Evolutionary conservation across 129 eudicot species (phyloP).

Genomic region (Cynara cardunculus): DNA sequence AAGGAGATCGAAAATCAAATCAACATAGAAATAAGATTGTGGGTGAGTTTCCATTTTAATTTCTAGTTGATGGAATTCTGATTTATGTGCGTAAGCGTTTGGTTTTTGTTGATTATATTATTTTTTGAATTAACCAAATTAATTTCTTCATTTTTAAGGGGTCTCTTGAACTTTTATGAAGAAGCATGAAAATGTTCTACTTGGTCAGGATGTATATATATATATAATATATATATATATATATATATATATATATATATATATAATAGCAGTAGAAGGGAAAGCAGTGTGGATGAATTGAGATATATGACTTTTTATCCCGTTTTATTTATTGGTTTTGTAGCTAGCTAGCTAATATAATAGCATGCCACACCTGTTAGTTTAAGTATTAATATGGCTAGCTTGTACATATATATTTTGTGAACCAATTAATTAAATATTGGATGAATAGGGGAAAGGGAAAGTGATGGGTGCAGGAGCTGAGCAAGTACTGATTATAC

Average conservation of each 20-base stretch:
- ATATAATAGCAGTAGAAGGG: neutral
- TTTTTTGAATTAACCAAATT: neutral
- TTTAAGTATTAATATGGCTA: constrained; percentile 8
- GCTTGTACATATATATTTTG: constrained; percentile 1
- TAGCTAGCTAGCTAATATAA: constrained; percentile 4
- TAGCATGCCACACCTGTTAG: constrained; percentile 15
- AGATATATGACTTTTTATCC: neutral
- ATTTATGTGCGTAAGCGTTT: neutral
- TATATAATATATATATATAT: too few species aligned
- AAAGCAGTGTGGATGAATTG: neutral
- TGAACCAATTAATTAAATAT: constrained; percentile 7
- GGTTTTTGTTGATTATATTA: neutral
- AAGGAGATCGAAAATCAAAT: neutral
- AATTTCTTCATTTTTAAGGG: neutral
- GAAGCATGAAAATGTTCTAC: neutral
- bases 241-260: too few species aligned
- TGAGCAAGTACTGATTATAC: constrained; percentile 23
- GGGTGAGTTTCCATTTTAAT: neutral
- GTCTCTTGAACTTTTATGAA: neutral
- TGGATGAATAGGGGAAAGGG: constrained; percentile 12
- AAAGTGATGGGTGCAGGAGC: constrained; percentile 27
- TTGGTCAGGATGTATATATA: neutral
- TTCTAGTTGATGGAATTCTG: neutral
- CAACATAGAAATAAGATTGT: neutral
- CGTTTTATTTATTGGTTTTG: neutral